Evolutionary conservation across 768 basidiomycete species (phyloP).

Genomic region (Chiua virens): DNA sequence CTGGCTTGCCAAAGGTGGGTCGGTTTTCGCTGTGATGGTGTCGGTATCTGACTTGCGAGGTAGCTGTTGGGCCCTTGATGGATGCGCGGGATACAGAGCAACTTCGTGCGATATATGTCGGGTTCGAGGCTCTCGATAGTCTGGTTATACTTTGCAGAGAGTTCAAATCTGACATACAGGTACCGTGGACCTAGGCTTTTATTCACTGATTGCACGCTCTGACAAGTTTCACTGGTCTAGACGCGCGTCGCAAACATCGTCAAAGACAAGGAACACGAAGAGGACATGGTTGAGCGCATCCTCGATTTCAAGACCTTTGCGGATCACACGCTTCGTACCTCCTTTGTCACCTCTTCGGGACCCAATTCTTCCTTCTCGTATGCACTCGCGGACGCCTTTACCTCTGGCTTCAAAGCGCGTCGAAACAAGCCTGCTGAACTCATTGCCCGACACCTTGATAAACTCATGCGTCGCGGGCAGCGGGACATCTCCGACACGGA

Average conservation of each 20-base stretch:
- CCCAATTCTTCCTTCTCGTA: slow-evolving; percentile 61
- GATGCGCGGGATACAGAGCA: slow-evolving; percentile 41
- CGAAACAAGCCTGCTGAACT: slow-evolving; percentile 87
- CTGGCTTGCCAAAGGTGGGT: slow-evolving; percentile 44
- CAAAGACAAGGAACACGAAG: slow-evolving; percentile 59
- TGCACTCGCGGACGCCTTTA: slow-evolving; percentile 71
- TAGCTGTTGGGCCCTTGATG: slow-evolving; percentile 58
- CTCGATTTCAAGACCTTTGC: slow-evolving; percentile 64
- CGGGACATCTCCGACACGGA: slow-evolving; percentile 59
- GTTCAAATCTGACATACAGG: slow-evolving; percentile 64
- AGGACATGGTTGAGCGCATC: slow-evolving; percentile 74
- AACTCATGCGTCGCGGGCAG: slow-evolving; percentile 85
- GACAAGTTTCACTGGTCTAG: slow-evolving; percentile 35
- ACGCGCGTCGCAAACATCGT: slow-evolving; percentile 62
- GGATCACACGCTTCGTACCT: slow-evolving; percentile 46
- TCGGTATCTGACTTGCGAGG: slow-evolving; percentile 9
- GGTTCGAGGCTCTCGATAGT: slow-evolving; percentile 60
- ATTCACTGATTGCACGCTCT: neutral
- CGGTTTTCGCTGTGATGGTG: slow-evolving; percentile 33
- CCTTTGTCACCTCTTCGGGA: slow-evolving; percentile 48
- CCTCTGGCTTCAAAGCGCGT: slow-evolving; percentile 68
- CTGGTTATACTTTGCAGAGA: slow-evolving; percentile 54
- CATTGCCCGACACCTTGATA: slow-evolving; percentile 90
- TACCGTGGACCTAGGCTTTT: slow-evolving; percentile 17
- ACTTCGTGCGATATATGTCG: slow-evolving; percentile 54